phyloP scores from a whole-genome alignment of 1,284 basidiomycete genomes.

The Exobasidium cylindrosporum region DNA sequence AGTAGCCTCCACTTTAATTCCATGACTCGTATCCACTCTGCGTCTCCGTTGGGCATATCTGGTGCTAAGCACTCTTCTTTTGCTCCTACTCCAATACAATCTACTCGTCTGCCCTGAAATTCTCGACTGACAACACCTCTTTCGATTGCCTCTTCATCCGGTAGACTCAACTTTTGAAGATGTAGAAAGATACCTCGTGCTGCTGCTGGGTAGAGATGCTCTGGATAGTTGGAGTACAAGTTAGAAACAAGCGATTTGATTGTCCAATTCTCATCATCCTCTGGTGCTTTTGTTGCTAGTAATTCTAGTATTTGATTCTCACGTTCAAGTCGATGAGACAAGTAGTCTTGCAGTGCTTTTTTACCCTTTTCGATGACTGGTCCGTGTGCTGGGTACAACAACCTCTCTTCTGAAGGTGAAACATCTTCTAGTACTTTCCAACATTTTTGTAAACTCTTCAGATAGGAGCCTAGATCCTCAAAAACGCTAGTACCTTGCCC shows the following conservation, averaged over 20 bases:
- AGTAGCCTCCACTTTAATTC: not conserved
- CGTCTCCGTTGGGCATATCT: not conserved
- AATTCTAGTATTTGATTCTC: constrained; percentile 74
- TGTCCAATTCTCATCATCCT: constrained; percentile 32
- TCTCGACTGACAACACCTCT: not conserved
- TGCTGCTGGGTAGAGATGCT: constrained; percentile 71
- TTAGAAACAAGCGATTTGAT: constrained; percentile 39
- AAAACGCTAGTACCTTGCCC: constrained; percentile 89
- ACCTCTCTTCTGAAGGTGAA: constrained; percentile 26
- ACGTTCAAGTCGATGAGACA: constrained; percentile 75
- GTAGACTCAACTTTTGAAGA: constrained; percentile 65
- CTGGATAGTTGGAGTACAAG: constrained; percentile 67
- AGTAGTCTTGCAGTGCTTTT: constrained; percentile 68
- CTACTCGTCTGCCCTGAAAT: not conserved
- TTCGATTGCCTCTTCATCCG: not conserved
- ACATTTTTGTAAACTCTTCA: constrained; percentile 65
- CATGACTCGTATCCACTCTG: constrained; percentile 1
- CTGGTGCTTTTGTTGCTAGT: constrained; percentile 54
- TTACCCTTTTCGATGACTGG: constrained; percentile 66
- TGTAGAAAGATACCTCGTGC: constrained; percentile 70
- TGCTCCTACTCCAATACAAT: not conserved
- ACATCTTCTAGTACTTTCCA: constrained; percentile 3
- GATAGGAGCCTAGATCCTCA: constrained; percentile 74
- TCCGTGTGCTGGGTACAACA: constrained; percentile 83
- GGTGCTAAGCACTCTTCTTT: not conserved